Conservation (phyloP, 352 stramenopile genomes). For the Phytophthora rubi region DNA sequence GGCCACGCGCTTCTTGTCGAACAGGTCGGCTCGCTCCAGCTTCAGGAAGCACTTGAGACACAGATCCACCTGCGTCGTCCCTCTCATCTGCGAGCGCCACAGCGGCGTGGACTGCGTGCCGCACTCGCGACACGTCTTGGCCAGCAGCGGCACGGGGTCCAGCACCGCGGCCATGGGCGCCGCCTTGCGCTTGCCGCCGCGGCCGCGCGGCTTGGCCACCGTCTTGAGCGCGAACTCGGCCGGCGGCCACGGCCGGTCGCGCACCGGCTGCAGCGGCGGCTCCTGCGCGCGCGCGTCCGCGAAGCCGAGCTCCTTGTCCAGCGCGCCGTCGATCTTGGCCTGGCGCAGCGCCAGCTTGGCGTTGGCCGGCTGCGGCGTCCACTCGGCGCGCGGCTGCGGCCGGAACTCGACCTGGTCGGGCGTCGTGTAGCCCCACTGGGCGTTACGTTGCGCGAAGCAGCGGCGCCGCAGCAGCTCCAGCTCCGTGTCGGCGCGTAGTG, state of each 20-base stretch:
- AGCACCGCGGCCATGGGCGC: conserved; percentile 52
- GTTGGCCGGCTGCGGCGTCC: conserved; percentile 50
- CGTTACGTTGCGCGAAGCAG: conserved; percentile 82
- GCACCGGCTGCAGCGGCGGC: conserved; percentile 37
- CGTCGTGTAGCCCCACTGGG: conserved; percentile 58
- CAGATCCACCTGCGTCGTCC: conserved; percentile 35
- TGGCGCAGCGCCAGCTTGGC: conserved; percentile 43
- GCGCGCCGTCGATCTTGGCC: conserved; percentile 22
- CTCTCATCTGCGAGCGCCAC: conserved; percentile 56
- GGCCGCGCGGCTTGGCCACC: conserved; percentile 46
- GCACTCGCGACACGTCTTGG: conserved; percentile 48
- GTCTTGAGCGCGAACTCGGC: conserved; percentile 77
- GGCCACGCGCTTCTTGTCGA: conserved; percentile 59
- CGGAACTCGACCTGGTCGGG: conserved; percentile 59
- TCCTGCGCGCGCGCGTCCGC: too few species aligned
- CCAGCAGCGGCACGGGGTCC: conserved; percentile 44
- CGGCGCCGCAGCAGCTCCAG: conserved; percentile 72
- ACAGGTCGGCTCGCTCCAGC: conserved; percentile 68
- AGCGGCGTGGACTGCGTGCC: conserved; percentile 67
- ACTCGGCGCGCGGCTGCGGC: conserved; percentile 31
- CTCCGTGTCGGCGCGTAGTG: conserved; percentile 78
- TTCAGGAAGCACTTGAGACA: conserved; percentile 80
- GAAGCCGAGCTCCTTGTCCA: not conserved
- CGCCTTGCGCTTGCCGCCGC: conserved; percentile 71
- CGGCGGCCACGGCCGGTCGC: conserved; percentile 77